Percentiles rank a stretch among this genome's conserved stretches.
These are phyloP conservation scores for Malassezia obtusa DNA, from an alignment of 1,284 basidiomycete genomes.

Conservation along the genomic window DNA sequence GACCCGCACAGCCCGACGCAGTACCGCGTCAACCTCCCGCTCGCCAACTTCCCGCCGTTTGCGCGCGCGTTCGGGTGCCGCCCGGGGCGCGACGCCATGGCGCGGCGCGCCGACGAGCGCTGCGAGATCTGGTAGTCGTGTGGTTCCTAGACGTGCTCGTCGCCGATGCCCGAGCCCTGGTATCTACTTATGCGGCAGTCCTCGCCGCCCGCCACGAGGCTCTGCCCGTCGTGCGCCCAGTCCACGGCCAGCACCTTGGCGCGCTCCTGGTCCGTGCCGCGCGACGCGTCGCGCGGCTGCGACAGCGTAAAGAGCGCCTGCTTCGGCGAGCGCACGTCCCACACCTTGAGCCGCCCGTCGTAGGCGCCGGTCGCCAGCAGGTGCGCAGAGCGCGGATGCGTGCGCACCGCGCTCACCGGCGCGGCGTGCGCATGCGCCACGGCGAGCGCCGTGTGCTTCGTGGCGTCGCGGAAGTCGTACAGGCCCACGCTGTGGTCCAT, in stretches of 20 bases:
- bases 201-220: slow-evolving; percentile 39
- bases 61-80: slow-evolving; percentile 39
- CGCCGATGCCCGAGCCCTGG: slow-evolving; percentile 4
- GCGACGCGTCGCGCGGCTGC: slow-evolving; percentile 3
- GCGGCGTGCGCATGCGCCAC: slow-evolving; percentile 28
- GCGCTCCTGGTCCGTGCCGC: neutral
- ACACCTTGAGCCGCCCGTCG: slow-evolving; percentile 34
- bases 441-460: slow-evolving; percentile 15
- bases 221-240: slow-evolving; percentile 34
- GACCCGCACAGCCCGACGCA: slow-evolving; percentile 45
- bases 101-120: slow-evolving; percentile 21
- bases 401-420: slow-evolving; percentile 22
- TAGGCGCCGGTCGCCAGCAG: slow-evolving; percentile 28
- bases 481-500: slow-evolving; percentile 36
- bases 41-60: slow-evolving; percentile 37
- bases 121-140: slow-evolving; percentile 38
- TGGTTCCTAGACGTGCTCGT: slow-evolving; percentile 3
- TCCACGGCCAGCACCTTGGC: slow-evolving; percentile 33
- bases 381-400: slow-evolving; percentile 27
- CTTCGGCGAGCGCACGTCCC: slow-evolving; percentile 35
- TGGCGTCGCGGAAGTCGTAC: slow-evolving; percentile 32
- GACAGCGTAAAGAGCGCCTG: slow-evolving; percentile 38
- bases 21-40: slow-evolving; percentile 36
- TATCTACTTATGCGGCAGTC: slow-evolving; percentile 23
- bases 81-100: slow-evolving; percentile 35